Percentiles rank a stretch among this genome's conserved stretches.
These are phyloP conservation scores for Rehmannia glutinosa DNA, from an alignment of 257 asterid genomes.

Conservation along the genomic window DNA sequence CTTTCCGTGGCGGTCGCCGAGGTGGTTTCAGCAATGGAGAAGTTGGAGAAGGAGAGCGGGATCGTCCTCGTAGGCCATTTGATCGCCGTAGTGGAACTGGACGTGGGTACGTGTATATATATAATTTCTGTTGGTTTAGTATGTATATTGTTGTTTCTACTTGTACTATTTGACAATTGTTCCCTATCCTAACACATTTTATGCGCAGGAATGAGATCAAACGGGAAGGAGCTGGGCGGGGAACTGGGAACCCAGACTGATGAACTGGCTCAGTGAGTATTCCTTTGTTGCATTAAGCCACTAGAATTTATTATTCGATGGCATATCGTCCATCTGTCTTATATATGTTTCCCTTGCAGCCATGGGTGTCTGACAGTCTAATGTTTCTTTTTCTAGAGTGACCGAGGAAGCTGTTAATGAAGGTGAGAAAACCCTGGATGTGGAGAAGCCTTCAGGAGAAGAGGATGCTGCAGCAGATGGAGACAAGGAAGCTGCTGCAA, in stretches of 20 bases:
- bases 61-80: slow-evolving; percentile 47
- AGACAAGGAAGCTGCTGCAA: slow-evolving; percentile 50
- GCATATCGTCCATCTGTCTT: neutral
- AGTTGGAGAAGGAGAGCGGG: slow-evolving; percentile 49
- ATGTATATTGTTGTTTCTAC: neutral
- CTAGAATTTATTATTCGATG: neutral
- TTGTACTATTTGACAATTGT: neutral
- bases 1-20: slow-evolving; percentile 62
- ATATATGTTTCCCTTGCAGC: neutral
- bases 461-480: slow-evolving; percentile 44
- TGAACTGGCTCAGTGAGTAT: slow-evolving; percentile 63
- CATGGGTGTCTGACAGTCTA: neutral
- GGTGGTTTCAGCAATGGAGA: slow-evolving; percentile 75
- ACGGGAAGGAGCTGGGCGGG: slow-evolving; percentile 77
- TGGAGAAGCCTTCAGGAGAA: slow-evolving; percentile 51
- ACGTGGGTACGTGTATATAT: slow-evolving; percentile 48
- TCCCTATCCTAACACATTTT: neutral
- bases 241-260: slow-evolving; percentile 68
- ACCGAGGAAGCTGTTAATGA: slow-evolving; percentile 52
- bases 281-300: neutral
- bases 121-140: neutral
- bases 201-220: slow-evolving; percentile 51
- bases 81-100: slow-evolving; percentile 85
- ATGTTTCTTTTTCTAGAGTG: slow-evolving; percentile 30
- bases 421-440: slow-evolving; percentile 48